Evolutionary conservation across 2,329 filamentous ascomycete genomes (phyloP).

Genomic region (Didymella segeticola): DNA sequence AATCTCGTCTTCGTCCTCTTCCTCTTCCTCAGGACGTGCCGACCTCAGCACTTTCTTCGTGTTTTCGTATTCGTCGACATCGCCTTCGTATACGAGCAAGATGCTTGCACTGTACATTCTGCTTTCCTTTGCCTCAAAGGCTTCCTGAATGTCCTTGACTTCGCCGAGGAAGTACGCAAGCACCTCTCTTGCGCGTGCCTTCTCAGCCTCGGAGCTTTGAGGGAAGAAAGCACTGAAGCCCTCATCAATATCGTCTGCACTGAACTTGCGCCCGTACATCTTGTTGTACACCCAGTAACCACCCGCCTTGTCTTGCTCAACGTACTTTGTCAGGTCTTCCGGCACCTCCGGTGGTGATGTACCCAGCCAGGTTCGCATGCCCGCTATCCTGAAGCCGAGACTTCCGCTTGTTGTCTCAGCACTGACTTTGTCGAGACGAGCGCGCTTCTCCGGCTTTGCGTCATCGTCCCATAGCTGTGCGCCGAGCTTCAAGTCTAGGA

Average conservation of each 20-base stretch:
- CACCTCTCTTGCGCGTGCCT: constrained; percentile 55
- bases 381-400: constrained; percentile 69
- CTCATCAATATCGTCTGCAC: constrained; percentile 60
- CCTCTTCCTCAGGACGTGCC: constrained; percentile 34
- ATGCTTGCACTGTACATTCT: constrained; percentile 72
- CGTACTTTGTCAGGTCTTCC: constrained; percentile 37
- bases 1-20: constrained; percentile 54
- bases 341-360: constrained; percentile 26
- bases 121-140: constrained; percentile 67
- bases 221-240: constrained; percentile 65
- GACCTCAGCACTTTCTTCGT: constrained; percentile 41
- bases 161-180: constrained; percentile 52
- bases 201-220: constrained; percentile 29
- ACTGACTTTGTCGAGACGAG: constrained; percentile 65
- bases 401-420: constrained; percentile 65
- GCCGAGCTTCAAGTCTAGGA: constrained; percentile 92
- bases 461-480: constrained; percentile 82
- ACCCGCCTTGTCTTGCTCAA: constrained; percentile 54
- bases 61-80: constrained; percentile 61
- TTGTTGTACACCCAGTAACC: constrained; percentile 69
- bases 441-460: constrained; percentile 64
- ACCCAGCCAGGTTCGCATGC: constrained; percentile 66
- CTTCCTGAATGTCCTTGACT: constrained; percentile 62
- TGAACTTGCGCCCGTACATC: constrained; percentile 68
- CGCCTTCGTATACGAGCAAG: constrained; percentile 71